A percentile compares a stretch with the other conserved stretches of the same genome.
phyloP scores from a whole-genome alignment of 768 basidiomycete genomes.

The Calocera viscosa region DNA sequence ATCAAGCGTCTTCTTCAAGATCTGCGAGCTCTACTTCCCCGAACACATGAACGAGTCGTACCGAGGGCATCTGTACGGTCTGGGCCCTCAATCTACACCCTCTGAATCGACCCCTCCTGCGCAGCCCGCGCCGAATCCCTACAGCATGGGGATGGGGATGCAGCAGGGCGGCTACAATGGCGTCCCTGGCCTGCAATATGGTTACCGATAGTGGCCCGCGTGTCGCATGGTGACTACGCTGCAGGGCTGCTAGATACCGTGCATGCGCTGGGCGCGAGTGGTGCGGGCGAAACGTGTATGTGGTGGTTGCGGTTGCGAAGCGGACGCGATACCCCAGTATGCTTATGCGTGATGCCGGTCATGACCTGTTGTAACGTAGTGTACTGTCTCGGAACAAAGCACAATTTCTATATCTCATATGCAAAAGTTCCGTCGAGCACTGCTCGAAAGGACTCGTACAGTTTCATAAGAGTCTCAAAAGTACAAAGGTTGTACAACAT shows the following conservation, averaged over 20 bases:
- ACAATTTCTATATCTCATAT: not conserved
- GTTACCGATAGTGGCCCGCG: slow-evolving; percentile 3
- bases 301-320: not conserved
- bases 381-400: slow-evolving; percentile 1
- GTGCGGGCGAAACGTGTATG: not conserved
- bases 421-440: not conserved
- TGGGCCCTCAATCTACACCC: not conserved
- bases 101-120: not conserved
- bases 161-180: not conserved
- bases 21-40: slow-evolving; percentile 83
- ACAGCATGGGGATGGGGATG: not conserved
- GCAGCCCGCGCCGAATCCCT: not conserved
- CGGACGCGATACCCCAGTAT: slow-evolving; percentile 6
- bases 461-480: not conserved
- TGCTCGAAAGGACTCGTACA: not conserved
- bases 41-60: slow-evolving; percentile 63
- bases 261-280: not conserved
- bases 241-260: too few species aligned
- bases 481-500: not conserved
- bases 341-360: slow-evolving; percentile 6
- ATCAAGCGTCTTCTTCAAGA: slow-evolving; percentile 89
- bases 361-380: slow-evolving; percentile 6
- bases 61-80: slow-evolving; percentile 21
- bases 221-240: too few species aligned
- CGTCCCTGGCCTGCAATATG: not conserved